Percentiles rank a stretch among this genome's conserved stretches.
Evolutionary conservation across 306 rosid genomes (phyloP).

Genomic region (Prunus salicina): DNA sequence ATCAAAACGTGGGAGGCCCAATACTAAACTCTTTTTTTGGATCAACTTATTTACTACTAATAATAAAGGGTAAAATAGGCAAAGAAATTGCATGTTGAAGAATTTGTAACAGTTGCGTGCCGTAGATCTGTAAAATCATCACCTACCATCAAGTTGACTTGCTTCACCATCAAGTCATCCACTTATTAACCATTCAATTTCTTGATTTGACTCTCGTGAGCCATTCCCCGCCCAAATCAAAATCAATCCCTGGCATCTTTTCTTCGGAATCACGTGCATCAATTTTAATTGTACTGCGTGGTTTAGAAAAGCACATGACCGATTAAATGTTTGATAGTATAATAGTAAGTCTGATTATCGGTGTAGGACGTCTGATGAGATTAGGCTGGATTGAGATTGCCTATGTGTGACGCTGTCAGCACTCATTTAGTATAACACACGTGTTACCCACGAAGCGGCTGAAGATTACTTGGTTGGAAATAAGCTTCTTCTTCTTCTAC

Average conservation of each 20-base stretch:
- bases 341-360: background rate
- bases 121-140: background rate
- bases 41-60: too few species aligned
- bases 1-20: background rate
- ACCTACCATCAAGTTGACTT: slow-evolving; percentile 41
- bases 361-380: background rate
- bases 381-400: background rate
- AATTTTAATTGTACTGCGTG: too few species aligned
- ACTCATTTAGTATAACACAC: background rate
- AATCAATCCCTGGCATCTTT: too few species aligned
- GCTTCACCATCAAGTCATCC: background rate
- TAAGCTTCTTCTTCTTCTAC: background rate
- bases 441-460: background rate
- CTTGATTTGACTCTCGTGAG: background rate
- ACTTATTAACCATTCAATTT: background rate
- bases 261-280: too few species aligned
- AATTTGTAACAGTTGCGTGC: background rate
- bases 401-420: slow-evolving; percentile 13
- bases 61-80: background rate
- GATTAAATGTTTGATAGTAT: background rate
- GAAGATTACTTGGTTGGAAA: background rate
- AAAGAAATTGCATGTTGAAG: background rate
- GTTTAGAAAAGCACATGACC: background rate
- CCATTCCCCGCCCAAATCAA: background rate
- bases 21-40: too few species aligned